Evolutionary conservation across 192 early-diverging fungal species (phyloP), one percentile per base, ranked within the genome.

Genomic region (Coemansia reversa): DNA sequence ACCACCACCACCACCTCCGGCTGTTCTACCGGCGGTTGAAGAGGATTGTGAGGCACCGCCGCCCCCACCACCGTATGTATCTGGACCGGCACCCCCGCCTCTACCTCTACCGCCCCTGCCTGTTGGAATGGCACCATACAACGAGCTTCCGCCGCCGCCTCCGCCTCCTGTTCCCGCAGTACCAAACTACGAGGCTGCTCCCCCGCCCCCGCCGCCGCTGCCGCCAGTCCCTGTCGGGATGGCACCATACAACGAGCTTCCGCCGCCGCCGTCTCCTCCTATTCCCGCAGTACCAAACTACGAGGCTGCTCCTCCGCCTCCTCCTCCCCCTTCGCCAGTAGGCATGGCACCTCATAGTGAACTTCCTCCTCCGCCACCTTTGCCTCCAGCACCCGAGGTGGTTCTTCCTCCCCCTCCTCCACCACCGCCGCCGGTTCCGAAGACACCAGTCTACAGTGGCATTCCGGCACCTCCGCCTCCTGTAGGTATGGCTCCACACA

Each of bases 291-390:
- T 63, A 19, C 62, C 62, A 25, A 39, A 18, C 16, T 65, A 65
- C 45, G 55, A 49, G 54, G 52, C 35, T 23, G 42, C n/a, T 20
- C 62, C 35, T 0, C 62, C 61, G 0, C 30, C 35, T 4, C 57
- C 32, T 9, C 30, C 35, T 4, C 61, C 62, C 5, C 33, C 52
- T 5, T 29, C 24, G 4, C 61, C 61, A 2, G 60, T 69, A 6
- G 67, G 48, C 11, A 50, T 69, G 49, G 51, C 60, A 3, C 60
- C 67, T 9, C 42, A 69, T 22, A 63, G 60, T 35, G 67, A 69
- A 35, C 48, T 58, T 23, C 59, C 58, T 0, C 69, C 62, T 0
- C 56, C 55, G 14, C 35, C 55, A 30, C 66, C 66, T 20, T 30
- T 39, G 45, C 58, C 48, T 1, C 64, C 63, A 51, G 50, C 19